These are phyloP conservation scores for Ceratocystis destructans DNA, from an alignment of 2,329 filamentous ascomycete genomes.

Conservation along the genomic window DNA sequence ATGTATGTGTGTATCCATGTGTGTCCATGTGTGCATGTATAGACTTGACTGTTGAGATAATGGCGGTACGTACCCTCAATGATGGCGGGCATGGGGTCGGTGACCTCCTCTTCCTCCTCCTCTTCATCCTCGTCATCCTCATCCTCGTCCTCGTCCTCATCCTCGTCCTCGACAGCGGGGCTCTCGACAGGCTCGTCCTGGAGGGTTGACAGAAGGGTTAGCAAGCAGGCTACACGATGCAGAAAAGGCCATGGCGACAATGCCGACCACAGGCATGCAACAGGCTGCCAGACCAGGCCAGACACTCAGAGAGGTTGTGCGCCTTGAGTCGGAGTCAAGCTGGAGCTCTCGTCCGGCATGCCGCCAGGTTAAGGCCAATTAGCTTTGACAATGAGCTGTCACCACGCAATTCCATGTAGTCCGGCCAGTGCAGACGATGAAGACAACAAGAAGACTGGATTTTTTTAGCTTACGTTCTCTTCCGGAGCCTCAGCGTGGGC, in stretches of 20 bases:
- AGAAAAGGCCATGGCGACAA: no score
- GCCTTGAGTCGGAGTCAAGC: neutral
- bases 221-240: slow-evolving; percentile 13
- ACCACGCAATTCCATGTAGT: no score
- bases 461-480: slow-evolving; percentile 38
- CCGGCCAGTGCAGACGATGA: neutral
- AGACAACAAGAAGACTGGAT: no score
- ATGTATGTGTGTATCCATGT: no score
- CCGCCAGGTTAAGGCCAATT: neutral
- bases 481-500: slow-evolving; percentile 54
- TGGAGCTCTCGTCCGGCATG: neutral
- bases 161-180: slow-evolving; percentile 33
- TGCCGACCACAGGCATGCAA: no score
- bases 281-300: neutral
- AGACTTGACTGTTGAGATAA: slow-evolving; percentile 17
- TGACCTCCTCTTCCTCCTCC: slow-evolving; percentile 68
- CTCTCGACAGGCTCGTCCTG: slow-evolving; percentile 23
- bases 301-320: no score
- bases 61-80: slow-evolving; percentile 63
- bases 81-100: slow-evolving; percentile 75
- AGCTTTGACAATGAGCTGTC: neutral
- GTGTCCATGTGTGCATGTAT: no score
- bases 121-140: slow-evolving; percentile 56
- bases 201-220: slow-evolving; percentile 25
- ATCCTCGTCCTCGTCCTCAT: slow-evolving; percentile 41